phyloP scores from a whole-genome alignment of 2,329 filamentous ascomycete genomes.

The Hypoxylon sp. region DNA sequence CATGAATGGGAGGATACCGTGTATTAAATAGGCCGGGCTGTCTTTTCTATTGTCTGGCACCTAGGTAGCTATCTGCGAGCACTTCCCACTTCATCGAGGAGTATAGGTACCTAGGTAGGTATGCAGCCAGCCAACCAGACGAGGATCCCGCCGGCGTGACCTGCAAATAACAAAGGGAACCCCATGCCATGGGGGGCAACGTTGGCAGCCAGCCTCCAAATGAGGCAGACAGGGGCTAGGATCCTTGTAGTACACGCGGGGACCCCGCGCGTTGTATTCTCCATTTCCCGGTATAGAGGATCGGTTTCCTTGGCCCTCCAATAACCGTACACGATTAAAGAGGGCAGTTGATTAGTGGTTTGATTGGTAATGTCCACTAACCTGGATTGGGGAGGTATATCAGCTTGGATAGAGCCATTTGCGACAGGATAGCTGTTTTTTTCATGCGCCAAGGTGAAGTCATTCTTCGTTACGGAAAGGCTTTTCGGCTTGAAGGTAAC shows the following conservation, averaged over 20 bases:
- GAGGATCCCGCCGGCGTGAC: constrained; percentile 23
- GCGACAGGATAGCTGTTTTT: constrained; percentile 19
- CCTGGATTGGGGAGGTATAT: constrained; percentile 20
- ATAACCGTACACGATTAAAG: constrained; percentile 1
- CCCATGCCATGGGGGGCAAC: background rate
- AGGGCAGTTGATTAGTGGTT: constrained; percentile 8
- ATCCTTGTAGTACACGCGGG: constrained; percentile 28
- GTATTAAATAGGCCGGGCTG: constrained; percentile 3
- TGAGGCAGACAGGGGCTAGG: background rate
- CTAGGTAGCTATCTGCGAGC: background rate
- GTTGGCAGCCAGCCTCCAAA: constrained; percentile 1
- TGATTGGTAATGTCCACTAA: constrained; percentile 19
- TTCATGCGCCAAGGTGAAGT: constrained; percentile 1
- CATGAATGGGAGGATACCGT: constrained; percentile 3
- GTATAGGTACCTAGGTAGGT: background rate
- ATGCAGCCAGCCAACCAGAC: constrained; percentile 9
- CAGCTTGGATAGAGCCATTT: background rate
- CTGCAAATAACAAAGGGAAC: constrained; percentile 17
- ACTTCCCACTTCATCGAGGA: constrained; percentile 1
- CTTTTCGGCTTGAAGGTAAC: constrained; percentile 2
- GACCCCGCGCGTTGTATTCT: constrained; percentile 35
- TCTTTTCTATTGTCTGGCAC: constrained; percentile 16
- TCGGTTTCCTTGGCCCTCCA: constrained; percentile 20
- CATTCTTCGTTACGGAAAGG: background rate
- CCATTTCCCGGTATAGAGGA: constrained; percentile 27